Conservation (phyloP, 2,329 filamentous ascomycete genomes). For the Grosmannia serpens region DNA sequence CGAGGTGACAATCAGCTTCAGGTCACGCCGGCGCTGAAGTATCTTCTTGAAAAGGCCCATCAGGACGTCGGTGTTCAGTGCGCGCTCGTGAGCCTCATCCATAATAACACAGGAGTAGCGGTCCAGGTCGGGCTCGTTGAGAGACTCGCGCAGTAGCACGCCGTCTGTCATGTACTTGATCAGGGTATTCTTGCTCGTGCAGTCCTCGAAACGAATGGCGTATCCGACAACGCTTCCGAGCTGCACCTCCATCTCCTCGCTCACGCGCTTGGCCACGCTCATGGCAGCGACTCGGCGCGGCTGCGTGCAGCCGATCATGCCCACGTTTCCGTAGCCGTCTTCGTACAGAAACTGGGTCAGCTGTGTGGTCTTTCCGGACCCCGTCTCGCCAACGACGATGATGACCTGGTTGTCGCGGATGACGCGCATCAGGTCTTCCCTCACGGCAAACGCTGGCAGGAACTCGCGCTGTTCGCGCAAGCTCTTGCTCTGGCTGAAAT, state of each 20-base stretch:
- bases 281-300: constrained; percentile 94
- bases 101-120: constrained; percentile 98
- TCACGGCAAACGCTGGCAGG: constrained; percentile 87
- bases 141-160: constrained; percentile 81
- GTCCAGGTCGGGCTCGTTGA: constrained; percentile 86
- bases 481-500: constrained; percentile 87
- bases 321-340: constrained; percentile 78
- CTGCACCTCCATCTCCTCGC: constrained; percentile 94
- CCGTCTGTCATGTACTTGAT: constrained; percentile 99
- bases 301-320: constrained; percentile 94
- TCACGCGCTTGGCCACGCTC: constrained; percentile 97
- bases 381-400: constrained; percentile 94
- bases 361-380: constrained; percentile 95
- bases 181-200: constrained; percentile 84
- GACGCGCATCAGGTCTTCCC: constrained; percentile 82
- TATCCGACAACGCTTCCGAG: constrained; percentile 85
- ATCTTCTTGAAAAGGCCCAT: constrained; percentile 99
- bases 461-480: constrained; percentile 86
- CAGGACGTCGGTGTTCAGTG: constrained; percentile 89
- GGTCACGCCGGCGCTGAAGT: constrained; percentile 71
- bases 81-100: constrained; percentile 97
- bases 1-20: constrained; percentile 95
- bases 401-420: constrained; percentile 95
- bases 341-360: constrained; percentile 93
- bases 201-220: constrained; percentile 96